phyloP scores from a whole-genome alignment of 768 basidiomycete genomes.

The Lentinula raphanica region DNA sequence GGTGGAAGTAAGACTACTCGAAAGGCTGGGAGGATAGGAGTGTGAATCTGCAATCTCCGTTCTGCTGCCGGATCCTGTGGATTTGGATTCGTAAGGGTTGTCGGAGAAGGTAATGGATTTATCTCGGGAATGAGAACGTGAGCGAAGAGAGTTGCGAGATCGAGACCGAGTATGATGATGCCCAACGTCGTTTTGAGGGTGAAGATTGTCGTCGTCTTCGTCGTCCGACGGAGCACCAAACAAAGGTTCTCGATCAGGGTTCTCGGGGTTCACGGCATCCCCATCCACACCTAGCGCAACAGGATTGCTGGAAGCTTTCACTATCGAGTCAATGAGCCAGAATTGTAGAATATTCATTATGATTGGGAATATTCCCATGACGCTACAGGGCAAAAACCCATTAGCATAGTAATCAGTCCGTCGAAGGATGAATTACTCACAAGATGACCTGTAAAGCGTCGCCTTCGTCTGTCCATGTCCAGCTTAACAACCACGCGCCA shows the following conservation, averaged over 20 bases:
- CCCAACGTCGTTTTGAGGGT: constrained; percentile 37
- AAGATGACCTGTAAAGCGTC: constrained; percentile 74
- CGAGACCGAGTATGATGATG: constrained; percentile 29
- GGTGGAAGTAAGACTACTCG: constrained; percentile 35
- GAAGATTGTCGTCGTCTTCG: constrained; percentile 38
- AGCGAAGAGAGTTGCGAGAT: constrained; percentile 23
- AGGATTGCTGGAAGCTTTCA: constrained; percentile 57
- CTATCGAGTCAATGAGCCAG: constrained; percentile 92
- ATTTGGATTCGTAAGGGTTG: constrained; percentile 36
- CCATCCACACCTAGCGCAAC: constrained; percentile 36
- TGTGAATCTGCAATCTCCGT: constrained; percentile 33
- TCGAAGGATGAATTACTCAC: constrained; percentile 38
- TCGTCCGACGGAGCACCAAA: constrained; percentile 49
- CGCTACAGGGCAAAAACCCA: constrained; percentile 45
- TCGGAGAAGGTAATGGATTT: constrained; percentile 21
- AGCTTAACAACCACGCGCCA: constrained; percentile 86
- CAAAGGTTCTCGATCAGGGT: constrained; percentile 55
- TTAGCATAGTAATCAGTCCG: neutral
- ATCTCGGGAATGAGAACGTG: constrained; percentile 18
- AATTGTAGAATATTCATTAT: constrained; percentile 89
- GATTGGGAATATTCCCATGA: constrained; percentile 90
- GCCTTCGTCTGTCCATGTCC: constrained; percentile 59
- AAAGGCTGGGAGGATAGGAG: constrained; percentile 59
- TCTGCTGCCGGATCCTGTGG: constrained; percentile 30
- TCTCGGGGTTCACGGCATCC: constrained; percentile 32